Conservation (phyloP, 176 grass and related monocot genomes). For the Eragrostis curvula region DNA sequence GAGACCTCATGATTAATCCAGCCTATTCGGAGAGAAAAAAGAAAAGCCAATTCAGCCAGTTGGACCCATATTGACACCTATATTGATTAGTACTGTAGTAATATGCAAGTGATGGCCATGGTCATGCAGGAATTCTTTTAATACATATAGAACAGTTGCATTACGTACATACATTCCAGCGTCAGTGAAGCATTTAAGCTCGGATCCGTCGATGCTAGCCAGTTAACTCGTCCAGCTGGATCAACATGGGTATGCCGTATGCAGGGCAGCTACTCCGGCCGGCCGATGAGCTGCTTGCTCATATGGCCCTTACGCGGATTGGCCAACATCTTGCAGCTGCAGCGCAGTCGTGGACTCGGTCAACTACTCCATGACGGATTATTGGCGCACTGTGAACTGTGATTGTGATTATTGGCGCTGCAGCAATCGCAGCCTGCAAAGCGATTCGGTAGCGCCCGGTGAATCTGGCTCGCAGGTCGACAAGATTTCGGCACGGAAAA, state of each 20-base stretch:
- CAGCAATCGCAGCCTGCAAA: constrained; percentile 10
- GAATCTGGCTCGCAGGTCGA: constrained; percentile 3
- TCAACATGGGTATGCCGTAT: neutral
- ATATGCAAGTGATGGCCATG: neutral
- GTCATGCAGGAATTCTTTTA: neutral
- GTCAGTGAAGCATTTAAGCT: constrained; percentile 19
- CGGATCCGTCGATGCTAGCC: neutral
- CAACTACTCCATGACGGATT: constrained; percentile 32
- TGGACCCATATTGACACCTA: neutral
- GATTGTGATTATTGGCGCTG: constrained; percentile 21
- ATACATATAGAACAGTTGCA: neutral
- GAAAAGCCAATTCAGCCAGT: neutral
- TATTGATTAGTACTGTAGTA: too few species aligned
- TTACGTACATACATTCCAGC: neutral
- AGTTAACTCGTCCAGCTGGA: constrained; percentile 29
- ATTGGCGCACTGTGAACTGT: neutral
- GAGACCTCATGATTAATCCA: neutral
- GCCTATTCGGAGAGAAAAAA: neutral
- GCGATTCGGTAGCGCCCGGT: neutral
- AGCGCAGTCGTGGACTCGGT: constrained; percentile 3
- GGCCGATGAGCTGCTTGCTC: constrained; percentile 16
- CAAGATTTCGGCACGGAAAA: constrained; percentile 23
- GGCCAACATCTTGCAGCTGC: constrained; percentile 18
- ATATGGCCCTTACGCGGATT: too few species aligned
- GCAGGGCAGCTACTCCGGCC: neutral